Conservation (phyloP, 192 early-diverging fungal genomes). For the Linnemannia exigua region DNA sequence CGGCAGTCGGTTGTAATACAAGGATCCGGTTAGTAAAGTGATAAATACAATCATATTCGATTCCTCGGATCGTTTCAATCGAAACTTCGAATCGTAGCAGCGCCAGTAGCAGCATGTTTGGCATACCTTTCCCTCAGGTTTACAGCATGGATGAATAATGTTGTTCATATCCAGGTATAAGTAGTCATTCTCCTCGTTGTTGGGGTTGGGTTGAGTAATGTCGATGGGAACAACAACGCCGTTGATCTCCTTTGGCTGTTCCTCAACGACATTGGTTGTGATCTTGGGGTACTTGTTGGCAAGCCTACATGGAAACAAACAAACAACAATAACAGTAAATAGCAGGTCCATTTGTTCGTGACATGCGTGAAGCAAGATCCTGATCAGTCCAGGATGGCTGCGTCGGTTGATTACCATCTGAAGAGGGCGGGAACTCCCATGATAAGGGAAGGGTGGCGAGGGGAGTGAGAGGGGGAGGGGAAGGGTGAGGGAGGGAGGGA, state of each 20-base stretch:
- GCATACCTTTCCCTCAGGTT: constrained; percentile 79
- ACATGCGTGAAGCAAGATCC: background rate
- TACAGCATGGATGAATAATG: constrained; percentile 90
- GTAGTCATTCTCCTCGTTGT: constrained; percentile 94
- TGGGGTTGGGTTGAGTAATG: constrained; percentile 90
- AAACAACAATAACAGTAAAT: background rate
- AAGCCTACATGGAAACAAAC: constrained; percentile 66
- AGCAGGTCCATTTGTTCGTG: background rate
- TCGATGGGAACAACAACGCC: constrained; percentile 89
- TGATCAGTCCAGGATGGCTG: background rate
- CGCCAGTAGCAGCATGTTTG: too few relatives aligned
- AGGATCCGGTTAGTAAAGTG: background rate
- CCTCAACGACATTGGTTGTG: constrained; percentile 78
- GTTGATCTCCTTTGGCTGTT: constrained; percentile 75
- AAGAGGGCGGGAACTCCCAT: constrained; percentile 91
- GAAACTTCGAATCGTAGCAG: background rate
- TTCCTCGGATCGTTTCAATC: background rate
- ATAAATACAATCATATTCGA: background rate
- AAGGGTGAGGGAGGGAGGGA: background rate
- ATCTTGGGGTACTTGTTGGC: constrained; percentile 83
- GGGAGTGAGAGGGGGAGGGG: background rate
- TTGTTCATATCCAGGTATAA: constrained; percentile 99
- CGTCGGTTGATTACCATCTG: constrained; percentile 54
- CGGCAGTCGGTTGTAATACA: background rate
- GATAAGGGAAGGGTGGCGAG: background rate